Conservation (phyloP, 805 yeast genomes). For the Saccharomycopsis sp. region DNA sequence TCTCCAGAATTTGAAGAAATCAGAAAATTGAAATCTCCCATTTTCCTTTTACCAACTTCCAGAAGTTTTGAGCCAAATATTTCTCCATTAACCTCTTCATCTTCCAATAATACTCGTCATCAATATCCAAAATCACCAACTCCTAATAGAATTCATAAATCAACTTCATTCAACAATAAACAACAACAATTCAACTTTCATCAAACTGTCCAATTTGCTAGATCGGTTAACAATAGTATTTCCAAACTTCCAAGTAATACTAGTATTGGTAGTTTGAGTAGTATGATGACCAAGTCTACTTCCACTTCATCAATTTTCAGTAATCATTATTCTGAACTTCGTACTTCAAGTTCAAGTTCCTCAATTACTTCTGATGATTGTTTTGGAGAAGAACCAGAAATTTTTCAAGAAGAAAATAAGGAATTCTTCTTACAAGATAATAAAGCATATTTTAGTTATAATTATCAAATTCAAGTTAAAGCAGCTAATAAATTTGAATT, state of each 20-base stretch:
- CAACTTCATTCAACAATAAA: too few relatives aligned
- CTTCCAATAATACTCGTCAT: too few relatives aligned
- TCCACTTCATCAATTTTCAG: slow-evolving; percentile 1
- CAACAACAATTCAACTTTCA: too few relatives aligned
- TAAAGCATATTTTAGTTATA: neutral
- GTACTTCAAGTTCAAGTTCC: neutral
- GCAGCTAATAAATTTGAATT: neutral
- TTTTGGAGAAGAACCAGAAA: neutral
- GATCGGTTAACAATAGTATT: slow-evolving; percentile 6
- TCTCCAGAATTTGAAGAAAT: too few relatives aligned
- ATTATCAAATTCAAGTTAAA: neutral
- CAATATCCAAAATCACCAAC: neutral
- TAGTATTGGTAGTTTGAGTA: neutral
- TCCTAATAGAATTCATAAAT: neutral
- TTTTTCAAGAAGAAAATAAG: neutral
- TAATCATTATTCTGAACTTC: neutral
- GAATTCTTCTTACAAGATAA: neutral
- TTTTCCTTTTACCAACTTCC: neutral
- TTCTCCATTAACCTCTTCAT: neutral
- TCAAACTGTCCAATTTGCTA: slow-evolving; percentile 5
- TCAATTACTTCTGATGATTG: neutral
- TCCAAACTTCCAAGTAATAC: neutral
- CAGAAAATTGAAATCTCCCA: neutral
- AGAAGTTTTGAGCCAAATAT: neutral
- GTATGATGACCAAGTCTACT: neutral